Conservation (phyloP, 495 filamentous ascomycete species). For the Talaromyces wortmannii region DNA sequence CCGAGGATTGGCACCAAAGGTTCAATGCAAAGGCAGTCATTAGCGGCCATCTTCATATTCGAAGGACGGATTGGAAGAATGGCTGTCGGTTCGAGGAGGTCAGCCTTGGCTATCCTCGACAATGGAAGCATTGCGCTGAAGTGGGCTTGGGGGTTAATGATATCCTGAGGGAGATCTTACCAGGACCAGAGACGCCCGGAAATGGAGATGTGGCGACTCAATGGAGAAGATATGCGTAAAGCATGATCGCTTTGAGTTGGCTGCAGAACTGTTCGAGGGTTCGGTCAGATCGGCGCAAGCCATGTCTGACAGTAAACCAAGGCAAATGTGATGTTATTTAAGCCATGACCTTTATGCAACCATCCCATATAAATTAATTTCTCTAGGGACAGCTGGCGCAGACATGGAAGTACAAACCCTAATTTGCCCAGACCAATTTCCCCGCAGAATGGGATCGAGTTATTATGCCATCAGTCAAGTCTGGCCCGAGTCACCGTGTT, state of each 20-base stretch:
- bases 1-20: slow-evolving; percentile 3
- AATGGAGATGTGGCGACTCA: not conserved
- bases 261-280: too few relatives aligned
- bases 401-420: too few relatives aligned
- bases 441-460: too few relatives aligned
- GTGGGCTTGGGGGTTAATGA: slow-evolving; percentile 3
- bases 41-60: slow-evolving; percentile 5
- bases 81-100: slow-evolving; percentile 6
- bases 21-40: slow-evolving; percentile 4
- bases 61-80: slow-evolving; percentile 4
- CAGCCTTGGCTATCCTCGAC: slow-evolving; percentile 4
- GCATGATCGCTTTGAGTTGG: not conserved
- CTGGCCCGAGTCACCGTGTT: too few relatives aligned
- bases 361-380: too few relatives aligned
- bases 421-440: too few relatives aligned
- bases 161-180: slow-evolving; percentile 2
- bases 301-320: too few relatives aligned
- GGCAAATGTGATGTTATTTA: too few relatives aligned
- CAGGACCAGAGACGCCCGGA: not conserved
- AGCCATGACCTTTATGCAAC: too few relatives aligned
- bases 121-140: slow-evolving; percentile 4
- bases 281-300: too few relatives aligned
- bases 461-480: too few relatives aligned
- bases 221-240: slow-evolving; percentile 4
- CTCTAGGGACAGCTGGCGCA: too few relatives aligned